Base-by-base conservation (phyloP, 768 basidiomycete species). In the Hygrocybe punicea region DNA sequence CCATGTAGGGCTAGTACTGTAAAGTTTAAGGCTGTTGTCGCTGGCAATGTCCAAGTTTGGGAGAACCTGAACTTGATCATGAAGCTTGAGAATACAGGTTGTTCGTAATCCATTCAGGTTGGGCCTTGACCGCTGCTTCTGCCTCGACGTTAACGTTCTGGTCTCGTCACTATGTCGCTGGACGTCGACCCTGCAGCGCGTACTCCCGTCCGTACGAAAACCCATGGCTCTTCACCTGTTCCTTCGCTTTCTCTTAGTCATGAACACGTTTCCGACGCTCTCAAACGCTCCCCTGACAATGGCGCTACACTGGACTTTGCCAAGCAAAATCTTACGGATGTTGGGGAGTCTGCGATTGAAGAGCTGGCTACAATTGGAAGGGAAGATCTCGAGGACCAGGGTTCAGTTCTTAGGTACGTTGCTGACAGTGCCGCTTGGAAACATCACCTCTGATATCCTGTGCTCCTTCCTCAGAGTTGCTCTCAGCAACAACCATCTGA, bases 301-400 rank as follows among this genome's bases (percentile, higher is more conserved):
- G 93, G 93, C 7, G 83, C 84, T 56, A 96, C 94, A 6, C 77
- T 99, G 55, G 85, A 93, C 67, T 81, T 98, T 49, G 84, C 89
- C 58, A 87, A 91, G 71, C 82, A 87, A 72, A 81, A 80, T 44
- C 75, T 98, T 36, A 83, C 85, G 9, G 86, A 92, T 58, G 81
- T 98, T 40, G 85, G 85, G 8, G 81, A 84, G 61, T 78, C 79
- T 42, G 87, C 87, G n/a, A 87, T 85, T 7, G 81, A 87, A 61
- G 85, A 87, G 63, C 82, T 98, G n/a, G 84, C 84, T 14, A 78
- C 76, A 25, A 77, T 84, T 29, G 78, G 84, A 63, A 72, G 75
- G 71, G 72, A 75, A 66, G 76, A 75, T 55, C 62, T 73, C 59
- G 73, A 83, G 45, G 78, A 78, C 51, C 81, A 82, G 42, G 76